Base-by-base conservation (phyloP, 2,329 filamentous ascomycete species). In the Pseudonectria foliicola region DNA sequence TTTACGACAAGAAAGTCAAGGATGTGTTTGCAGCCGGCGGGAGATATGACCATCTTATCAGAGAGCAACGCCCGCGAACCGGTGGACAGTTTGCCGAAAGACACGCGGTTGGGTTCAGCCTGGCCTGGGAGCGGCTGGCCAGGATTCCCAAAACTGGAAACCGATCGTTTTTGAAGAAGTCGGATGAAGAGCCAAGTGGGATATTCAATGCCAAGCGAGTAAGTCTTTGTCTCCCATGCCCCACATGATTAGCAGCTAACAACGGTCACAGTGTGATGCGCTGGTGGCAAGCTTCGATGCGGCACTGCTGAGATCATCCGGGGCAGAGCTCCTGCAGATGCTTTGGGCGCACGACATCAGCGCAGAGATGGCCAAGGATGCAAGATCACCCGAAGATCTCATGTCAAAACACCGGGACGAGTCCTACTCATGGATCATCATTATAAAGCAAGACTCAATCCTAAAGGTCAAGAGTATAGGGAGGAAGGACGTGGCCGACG, bases 21-120 rank as follows among this genome's bases (percentile, higher is more conserved):
- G 83, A 92, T 48, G 85, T 96, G 0, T 87, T 96, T 53, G 92
- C 90, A 6, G 92, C 89, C 23, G 92, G 93, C 33, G 92, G 92
- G 3, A 78, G 92, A 31, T 98, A 98, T 56, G 93, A 98, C 56
- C 78, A 79, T 31, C 66, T 98, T 13, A 90, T 98, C 45, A 80
- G 80, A 55, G 85, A 93, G 41, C 85, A 93, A 53, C 76, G 81
- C 7, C 84, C 85, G 5, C 82, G 79, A 44, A 74, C 79, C 27
- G 70, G 77, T 27, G 72, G 70, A 15, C 74, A 73, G 37, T 67
- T 74, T 28, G 70, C 76, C 36, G 78, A 81, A 49, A 77, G 78
- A 13, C 86, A 93, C 54, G 90, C 87, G 5, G 92, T 96, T 10
- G 92, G 93, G 1, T 90, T 96, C 55, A 93, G 88, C 52, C 67